Base-by-base conservation (phyloP, 768 basidiomycete genomes). In the Wakefieldia striispora region DNA sequence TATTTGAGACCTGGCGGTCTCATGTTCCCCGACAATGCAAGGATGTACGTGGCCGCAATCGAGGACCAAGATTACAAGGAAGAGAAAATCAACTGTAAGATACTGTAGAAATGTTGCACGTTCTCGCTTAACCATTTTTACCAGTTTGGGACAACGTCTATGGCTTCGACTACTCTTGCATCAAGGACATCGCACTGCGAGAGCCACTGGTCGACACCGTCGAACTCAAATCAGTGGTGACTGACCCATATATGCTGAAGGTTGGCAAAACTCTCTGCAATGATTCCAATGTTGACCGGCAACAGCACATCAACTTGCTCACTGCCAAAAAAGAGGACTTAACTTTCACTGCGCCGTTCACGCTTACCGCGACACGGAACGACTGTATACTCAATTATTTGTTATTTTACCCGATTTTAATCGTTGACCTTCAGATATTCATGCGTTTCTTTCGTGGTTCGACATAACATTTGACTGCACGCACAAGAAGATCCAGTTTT, bases 21-120 rank as follows among this genome's bases (percentile, higher is more conserved):
- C 43, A 91, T 99, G 67, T 98, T 99, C 78, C 97, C 97, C 10
- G 97, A 99, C 72, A 88, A 79, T 45, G 95, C 95, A 12, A 90
- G 82, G 21, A 73, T 99, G 64, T 97, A 88, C 75, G 66, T 99
- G 46, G 97, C 95, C 39, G 97, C 94, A 43, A 98, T 99, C 69
- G 97, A 99, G 71, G 97, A 99, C 68, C 88, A 95, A 62, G 97
- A 98, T 49, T 99, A 99, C 81, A 98, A 98, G 72, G 95, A 98
- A 57, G 95, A 98, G 71, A 99, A 99, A 72, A 99, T 99, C 66
- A 95, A 95, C 71, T 99, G 95, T 97, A 27, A 35, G 57, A 35
- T 41, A 6, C n/a, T 36, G 20, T 13, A 4, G 35, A 12, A 13
- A 29, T 36, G 7, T 1, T 11, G 13, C 38, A 27, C 17, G 11